Percentiles rank a stretch among this genome's conserved stretches.
Evolutionary conservation across 2,329 filamentous ascomycete species (phyloP).

Genomic region (Grosmannia clavigera): DNA sequence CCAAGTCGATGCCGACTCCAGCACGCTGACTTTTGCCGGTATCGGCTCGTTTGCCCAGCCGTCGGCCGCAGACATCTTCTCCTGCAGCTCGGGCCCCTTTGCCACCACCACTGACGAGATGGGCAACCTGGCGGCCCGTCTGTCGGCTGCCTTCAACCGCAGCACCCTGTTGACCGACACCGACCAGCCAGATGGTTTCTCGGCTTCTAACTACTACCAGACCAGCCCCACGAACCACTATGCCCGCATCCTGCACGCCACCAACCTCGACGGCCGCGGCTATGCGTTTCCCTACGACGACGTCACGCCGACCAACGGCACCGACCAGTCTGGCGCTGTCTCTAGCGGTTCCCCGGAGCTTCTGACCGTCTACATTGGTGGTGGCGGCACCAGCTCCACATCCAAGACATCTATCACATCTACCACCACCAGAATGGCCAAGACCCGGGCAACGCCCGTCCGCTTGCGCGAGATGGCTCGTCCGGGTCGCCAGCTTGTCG

Average conservation of each 20-base stretch:
- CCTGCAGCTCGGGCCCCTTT: slow-evolving; percentile 46
- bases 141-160: slow-evolving; percentile 65
- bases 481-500: slow-evolving; percentile 10
- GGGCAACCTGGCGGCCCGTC: slow-evolving; percentile 56
- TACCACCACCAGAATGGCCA: background rate
- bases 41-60: slow-evolving; percentile 33
- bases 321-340: slow-evolving; percentile 51
- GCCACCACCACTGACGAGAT: slow-evolving; percentile 31
- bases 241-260: slow-evolving; percentile 49
- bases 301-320: slow-evolving; percentile 40
- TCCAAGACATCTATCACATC: too few species aligned
- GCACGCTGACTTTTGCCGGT: slow-evolving; percentile 26
- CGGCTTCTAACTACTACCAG: slow-evolving; percentile 43
- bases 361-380: slow-evolving; percentile 12
- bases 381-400: background rate
- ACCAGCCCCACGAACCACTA: slow-evolving; percentile 52
- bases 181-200: slow-evolving; percentile 36
- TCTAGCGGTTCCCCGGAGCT: slow-evolving; percentile 41
- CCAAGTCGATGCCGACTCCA: slow-evolving; percentile 23
- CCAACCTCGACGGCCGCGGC: slow-evolving; percentile 45
- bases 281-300: slow-evolving; percentile 66
- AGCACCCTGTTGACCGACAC: slow-evolving; percentile 47
- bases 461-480: slow-evolving; percentile 11
- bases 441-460: slow-evolving; percentile 6
- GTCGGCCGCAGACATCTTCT: slow-evolving; percentile 35